Conservation (phyloP, 2,329 filamentous ascomycete species). For the Berkeleyomyces basicola region DNA sequence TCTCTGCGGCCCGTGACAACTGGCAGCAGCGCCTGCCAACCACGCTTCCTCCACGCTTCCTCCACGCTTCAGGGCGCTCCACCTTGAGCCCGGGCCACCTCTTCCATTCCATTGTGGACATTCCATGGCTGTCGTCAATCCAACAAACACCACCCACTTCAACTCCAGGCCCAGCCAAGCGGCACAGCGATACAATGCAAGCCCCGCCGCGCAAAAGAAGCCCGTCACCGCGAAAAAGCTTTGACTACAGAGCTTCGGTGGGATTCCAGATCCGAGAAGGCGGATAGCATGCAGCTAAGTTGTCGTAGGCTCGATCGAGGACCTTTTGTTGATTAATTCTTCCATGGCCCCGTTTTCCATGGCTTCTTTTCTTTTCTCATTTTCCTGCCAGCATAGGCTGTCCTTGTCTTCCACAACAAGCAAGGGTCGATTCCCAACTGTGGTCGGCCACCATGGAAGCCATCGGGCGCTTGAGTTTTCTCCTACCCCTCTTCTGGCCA, state of each 20-base stretch:
- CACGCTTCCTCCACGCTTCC: too few relatives aligned
- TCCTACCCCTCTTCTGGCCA: not conserved
- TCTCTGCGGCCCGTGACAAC: too few relatives aligned
- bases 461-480: not conserved
- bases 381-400: not conserved
- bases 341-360: not conserved
- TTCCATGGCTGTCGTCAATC: too few relatives aligned
- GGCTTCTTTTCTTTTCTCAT: conserved; percentile 2
- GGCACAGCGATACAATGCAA: too few relatives aligned
- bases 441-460: not conserved
- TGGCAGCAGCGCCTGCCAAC: too few relatives aligned
- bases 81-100: too few relatives aligned
- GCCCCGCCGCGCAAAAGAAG: not conserved
- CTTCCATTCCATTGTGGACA: too few relatives aligned
- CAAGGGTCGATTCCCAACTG: not conserved
- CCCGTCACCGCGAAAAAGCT: not conserved
- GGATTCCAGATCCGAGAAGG: not conserved
- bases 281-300: not conserved
- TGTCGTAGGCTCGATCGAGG: not conserved
- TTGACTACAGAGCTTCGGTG: not conserved
- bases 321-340: conserved; percentile 2
- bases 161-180: too few relatives aligned
- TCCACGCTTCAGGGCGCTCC: too few relatives aligned
- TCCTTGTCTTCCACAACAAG: not conserved
- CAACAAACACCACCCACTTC: too few relatives aligned